Evolutionary conservation across 768 basidiomycete species (phyloP).

Genomic region (Austroboletus eburneus): DNA sequence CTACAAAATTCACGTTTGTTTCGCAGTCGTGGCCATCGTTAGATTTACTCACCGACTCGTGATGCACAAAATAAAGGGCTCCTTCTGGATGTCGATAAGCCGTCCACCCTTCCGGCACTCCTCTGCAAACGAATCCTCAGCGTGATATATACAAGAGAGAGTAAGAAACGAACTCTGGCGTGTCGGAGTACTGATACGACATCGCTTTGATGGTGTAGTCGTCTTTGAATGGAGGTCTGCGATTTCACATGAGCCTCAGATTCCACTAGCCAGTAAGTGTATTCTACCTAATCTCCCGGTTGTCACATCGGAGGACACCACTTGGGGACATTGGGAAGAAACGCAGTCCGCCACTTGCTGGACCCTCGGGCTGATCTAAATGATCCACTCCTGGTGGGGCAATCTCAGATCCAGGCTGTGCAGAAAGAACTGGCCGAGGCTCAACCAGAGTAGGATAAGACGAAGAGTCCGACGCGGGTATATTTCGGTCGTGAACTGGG

Average conservation of each 20-base stretch:
- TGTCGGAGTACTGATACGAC: conserved; percentile 15
- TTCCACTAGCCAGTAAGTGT: not conserved
- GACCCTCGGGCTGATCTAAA: conserved; percentile 8
- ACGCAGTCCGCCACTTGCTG: not conserved
- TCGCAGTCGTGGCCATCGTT: not conserved
- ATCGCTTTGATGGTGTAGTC: conserved; percentile 15
- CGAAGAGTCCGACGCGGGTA: not conserved
- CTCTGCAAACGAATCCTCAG: conserved; percentile 6
- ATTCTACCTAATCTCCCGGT: conserved; percentile 9
- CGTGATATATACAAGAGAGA: not conserved
- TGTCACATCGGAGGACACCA: conserved; percentile 7
- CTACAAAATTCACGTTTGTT: conserved; percentile 30
- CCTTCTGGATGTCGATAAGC: conserved; percentile 57
- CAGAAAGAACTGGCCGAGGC: not conserved
- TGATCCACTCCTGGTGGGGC: conserved; percentile 6
- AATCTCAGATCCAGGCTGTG: not conserved
- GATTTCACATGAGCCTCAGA: not conserved
- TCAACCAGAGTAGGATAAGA: not conserved
- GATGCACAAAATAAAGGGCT: conserved; percentile 52
- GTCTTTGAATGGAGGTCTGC: not conserved
- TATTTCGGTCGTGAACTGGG: not conserved
- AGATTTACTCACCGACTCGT: conserved; percentile 35
- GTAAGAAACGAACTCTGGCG: conserved; percentile 13
- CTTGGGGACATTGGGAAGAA: conserved; percentile 15
- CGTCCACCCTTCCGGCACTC: conserved; percentile 39